Conservation (phyloP, 2,329 filamentous ascomycete genomes). For the Neoascochyta sp. region DNA sequence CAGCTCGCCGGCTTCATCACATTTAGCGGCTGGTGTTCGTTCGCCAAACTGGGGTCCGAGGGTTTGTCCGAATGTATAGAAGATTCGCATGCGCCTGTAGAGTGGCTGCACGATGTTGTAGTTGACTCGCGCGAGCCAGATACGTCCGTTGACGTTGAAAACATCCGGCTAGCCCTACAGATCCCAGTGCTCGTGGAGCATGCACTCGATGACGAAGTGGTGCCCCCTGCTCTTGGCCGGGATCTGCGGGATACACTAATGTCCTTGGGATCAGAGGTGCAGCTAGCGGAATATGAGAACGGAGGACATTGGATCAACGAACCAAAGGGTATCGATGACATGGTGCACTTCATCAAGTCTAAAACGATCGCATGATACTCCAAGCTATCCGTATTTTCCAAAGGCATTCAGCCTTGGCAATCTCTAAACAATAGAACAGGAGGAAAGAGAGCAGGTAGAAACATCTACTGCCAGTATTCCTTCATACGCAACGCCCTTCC, state of each 20-base stretch:
- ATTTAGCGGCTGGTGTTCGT: constrained; percentile 21
- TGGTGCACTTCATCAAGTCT: constrained; percentile 21
- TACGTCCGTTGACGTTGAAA: not conserved
- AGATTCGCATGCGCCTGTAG: too few species aligned
- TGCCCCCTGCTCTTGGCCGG: constrained; percentile 38
- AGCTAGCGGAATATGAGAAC: constrained; percentile 41
- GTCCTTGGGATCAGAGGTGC: constrained; percentile 34
- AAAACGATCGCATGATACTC: too few species aligned
- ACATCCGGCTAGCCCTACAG: too few species aligned
- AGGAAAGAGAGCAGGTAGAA: too few species aligned
- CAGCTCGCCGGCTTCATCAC: constrained; percentile 17
- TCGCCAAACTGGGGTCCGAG: too few species aligned
- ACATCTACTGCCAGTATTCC: too few species aligned
- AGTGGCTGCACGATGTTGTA: constrained; percentile 2
- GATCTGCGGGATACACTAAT: constrained; percentile 35
- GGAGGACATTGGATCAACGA: constrained; percentile 49
- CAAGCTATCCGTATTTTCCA: too few species aligned
- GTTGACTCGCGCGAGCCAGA: not conserved
- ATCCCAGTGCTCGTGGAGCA: constrained; percentile 48
- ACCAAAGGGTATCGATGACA: constrained; percentile 49
- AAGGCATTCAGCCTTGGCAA: too few species aligned
- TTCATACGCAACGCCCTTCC: too few species aligned
- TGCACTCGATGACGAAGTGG: constrained; percentile 39
- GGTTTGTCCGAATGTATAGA: too few species aligned
- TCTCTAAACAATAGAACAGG: too few species aligned